Base-by-base conservation (phyloP, 257 asterid genomes). In the Gardenia jasminoides region DNA sequence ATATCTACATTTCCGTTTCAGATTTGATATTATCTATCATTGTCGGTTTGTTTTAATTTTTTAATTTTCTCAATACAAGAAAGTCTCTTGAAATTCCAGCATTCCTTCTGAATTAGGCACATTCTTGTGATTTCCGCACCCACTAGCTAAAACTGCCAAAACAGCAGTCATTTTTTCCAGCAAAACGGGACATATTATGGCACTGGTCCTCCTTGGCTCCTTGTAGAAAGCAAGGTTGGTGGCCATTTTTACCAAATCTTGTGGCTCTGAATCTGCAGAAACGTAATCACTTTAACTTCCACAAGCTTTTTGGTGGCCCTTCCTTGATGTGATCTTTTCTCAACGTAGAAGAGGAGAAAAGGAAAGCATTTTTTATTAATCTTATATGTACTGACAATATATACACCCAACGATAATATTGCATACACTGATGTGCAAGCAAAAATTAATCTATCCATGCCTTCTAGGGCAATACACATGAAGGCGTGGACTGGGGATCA, bases 251-350 rank as follows among this genome's bases (percentile, higher is more conserved):
- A 10, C 1, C 0, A 48, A 36, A 2, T 5, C 24, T 74, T 74
- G 83, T 80, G 79, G 83, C 10, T 74, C 70, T 79, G 39, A 54
- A 19, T n/a, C 17, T 7, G 66, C 44, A 16, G 79, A 46, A 65
- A 80, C 70, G 75, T 26, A 80, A 11, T 52, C 69, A 71, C 68
- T 73, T 64, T 48, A 48, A 22, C 33, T 48, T 73, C 67, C 73
- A 72, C 24, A 16, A 46, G 48, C 58, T 33, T 47, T 47, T 6
- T 59, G 19, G 0, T 59, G 31, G 16, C 67, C 26, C 28, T n/a
- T 8, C 36, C 43, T 59, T 59, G 39, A 33, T n/a, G n/a, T 54
- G 33, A 48, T 28, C 26, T 72, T 1, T 52, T 56, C 24, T 56
- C n/a, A 19, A 19, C 62, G 8, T 6, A 19, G 62, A 56, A 56